A percentile compares a stretch with the other conserved stretches of the same genome.
Evolutionary conservation across 768 basidiomycete genomes (phyloP).

Genomic region (Suillus sp.): DNA sequence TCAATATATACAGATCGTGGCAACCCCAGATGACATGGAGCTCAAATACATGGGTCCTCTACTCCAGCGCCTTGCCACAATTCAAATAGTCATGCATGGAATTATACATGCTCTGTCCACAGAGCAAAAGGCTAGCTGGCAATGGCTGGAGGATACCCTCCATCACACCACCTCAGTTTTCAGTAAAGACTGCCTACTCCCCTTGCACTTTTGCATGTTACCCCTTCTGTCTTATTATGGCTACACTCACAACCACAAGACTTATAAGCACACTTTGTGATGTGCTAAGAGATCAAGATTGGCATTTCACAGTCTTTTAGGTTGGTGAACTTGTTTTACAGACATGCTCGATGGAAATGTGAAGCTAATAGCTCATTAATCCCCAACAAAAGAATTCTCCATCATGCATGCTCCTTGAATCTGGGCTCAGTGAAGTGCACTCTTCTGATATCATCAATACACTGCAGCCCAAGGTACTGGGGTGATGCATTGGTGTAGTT

Average conservation of each 20-base stretch:
- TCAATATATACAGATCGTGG: not conserved
- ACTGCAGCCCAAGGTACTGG: not conserved
- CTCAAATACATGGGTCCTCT: not conserved
- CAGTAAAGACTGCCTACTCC: not conserved
- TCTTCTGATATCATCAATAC: not conserved
- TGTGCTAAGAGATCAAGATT: not conserved
- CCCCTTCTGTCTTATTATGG: not conserved
- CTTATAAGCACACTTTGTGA: not conserved
- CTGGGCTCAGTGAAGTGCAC: not conserved
- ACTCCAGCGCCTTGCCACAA: not conserved
- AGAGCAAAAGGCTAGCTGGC: not conserved
- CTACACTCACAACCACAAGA: not conserved
- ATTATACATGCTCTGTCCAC: not conserved
- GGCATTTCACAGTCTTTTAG: not conserved
- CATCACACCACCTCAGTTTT: not conserved
- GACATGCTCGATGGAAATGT: not conserved
- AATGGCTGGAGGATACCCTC: not conserved
- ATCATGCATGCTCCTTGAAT: not conserved
- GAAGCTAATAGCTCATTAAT: not conserved
- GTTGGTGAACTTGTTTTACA: not conserved
- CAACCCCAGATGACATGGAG: not conserved
- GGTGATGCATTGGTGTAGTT: not conserved
- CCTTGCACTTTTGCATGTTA: not conserved
- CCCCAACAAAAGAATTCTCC: not conserved
- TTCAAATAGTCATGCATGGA: not conserved